phyloP scores from a whole-genome alignment of 345 rosid species.

The Raphanus sativus region DNA sequence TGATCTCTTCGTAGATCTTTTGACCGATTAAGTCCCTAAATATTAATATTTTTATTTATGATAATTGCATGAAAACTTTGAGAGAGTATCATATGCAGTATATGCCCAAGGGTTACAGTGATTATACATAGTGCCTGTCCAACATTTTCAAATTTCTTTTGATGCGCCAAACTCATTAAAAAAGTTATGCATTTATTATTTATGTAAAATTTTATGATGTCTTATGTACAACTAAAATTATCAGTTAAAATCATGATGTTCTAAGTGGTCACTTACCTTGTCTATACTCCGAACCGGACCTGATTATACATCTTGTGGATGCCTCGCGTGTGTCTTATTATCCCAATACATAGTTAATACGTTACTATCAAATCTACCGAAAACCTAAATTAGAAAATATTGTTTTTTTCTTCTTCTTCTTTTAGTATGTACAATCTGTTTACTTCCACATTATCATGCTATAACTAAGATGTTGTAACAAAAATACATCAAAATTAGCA shows the following conservation, averaged over 20 bases:
- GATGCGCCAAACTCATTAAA: no score
- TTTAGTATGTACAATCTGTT: background rate
- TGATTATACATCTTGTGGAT: background rate
- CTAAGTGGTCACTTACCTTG: no score
- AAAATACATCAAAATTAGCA: background rate
- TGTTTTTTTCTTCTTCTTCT: background rate
- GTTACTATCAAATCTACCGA: background rate
- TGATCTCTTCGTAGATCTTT: background rate
- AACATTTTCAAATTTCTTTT: no score
- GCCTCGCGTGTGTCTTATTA: slow-evolving; percentile 3
- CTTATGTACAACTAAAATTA: no score
- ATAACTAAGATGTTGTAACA: background rate
- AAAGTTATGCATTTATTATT: no score
- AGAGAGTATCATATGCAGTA: background rate
- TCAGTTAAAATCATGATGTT: no score
- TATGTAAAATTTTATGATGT: no score
- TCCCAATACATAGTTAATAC: background rate
- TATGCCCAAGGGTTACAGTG: background rate
- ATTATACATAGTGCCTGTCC: background rate
- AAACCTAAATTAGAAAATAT: background rate
- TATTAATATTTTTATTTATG: background rate
- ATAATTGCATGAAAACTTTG: slow-evolving; percentile 20
- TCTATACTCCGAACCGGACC: no score
- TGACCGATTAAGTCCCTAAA: background rate
- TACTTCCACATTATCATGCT: background rate